Conservation (phyloP, 495 filamentous ascomycete genomes). For the Penicillium coprophilum region DNA sequence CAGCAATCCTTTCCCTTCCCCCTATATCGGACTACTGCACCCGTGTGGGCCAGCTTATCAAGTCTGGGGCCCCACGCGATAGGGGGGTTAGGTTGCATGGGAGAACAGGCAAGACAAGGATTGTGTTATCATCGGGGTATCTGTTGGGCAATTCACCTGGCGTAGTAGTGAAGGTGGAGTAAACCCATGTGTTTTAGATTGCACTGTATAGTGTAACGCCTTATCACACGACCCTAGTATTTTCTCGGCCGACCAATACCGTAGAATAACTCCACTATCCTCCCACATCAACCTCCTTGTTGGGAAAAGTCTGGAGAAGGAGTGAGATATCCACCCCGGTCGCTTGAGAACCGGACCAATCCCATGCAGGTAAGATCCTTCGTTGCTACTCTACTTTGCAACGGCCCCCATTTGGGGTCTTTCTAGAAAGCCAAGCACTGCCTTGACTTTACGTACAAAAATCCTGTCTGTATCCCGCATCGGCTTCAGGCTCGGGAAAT, state of each 20-base stretch:
- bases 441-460: neutral
- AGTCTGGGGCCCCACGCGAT: constrained; percentile 6
- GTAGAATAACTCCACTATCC: neutral
- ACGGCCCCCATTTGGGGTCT: constrained; percentile 5
- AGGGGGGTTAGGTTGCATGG: neutral
- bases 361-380: neutral
- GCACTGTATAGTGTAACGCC: neutral
- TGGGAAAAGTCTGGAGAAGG: constrained; percentile 15
- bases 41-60: neutral
- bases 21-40: neutral
- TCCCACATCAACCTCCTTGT: constrained; percentile 11
- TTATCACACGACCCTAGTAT: neutral
- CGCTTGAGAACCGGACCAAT: constrained; percentile 5
- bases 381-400: constrained; percentile 19
- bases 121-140: neutral
- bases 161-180: constrained; percentile 3
- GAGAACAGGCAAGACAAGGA: neutral
- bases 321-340: constrained; percentile 4
- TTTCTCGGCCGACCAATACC: constrained; percentile 1
- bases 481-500: neutral
- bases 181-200: neutral
- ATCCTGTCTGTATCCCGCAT: neutral
- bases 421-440: neutral
- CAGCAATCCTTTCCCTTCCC: neutral
- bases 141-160: neutral